Evolutionary conservation across 2,329 filamentous ascomycete genomes (phyloP).

Genomic region (Botryotinia calthae): DNA sequence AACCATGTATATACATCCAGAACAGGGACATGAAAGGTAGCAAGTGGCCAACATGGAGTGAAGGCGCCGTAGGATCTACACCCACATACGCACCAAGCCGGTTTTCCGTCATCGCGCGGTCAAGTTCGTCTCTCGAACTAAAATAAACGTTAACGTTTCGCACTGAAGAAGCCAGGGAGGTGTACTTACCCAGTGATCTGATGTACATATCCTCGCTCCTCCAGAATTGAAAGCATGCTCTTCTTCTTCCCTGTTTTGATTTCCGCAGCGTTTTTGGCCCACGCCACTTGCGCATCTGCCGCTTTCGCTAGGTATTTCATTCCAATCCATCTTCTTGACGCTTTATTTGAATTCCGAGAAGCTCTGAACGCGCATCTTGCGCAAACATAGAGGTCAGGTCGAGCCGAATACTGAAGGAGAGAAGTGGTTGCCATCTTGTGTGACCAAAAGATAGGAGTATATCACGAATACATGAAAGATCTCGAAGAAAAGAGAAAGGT

Average conservation of each 20-base stretch:
- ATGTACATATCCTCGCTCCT: conserved; percentile 72
- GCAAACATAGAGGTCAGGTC: conserved; percentile 34
- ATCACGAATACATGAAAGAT: neutral
- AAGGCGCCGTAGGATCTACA: conserved; percentile 77
- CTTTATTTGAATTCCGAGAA: conserved; percentile 18
- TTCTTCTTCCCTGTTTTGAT: conserved; percentile 51
- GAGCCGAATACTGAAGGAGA: conserved; percentile 31
- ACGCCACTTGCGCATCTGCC: conserved; percentile 41
- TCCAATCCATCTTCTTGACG: conserved; percentile 33
- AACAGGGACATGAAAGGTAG: conserved; percentile 80
- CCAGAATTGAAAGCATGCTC: conserved; percentile 61
- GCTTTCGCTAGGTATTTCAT: conserved; percentile 40
- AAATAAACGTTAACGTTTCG: conserved; percentile 23
- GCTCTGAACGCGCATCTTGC: conserved; percentile 35
- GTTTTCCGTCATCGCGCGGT: conserved; percentile 61
- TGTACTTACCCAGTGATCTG: conserved; percentile 66
- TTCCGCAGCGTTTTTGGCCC: conserved; percentile 47
- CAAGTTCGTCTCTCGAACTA: conserved; percentile 50
- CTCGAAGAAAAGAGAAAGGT: neutral
- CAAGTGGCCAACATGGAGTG: conserved; percentile 77
- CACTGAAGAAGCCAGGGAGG: conserved; percentile 4
- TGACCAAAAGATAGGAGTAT: neutral
- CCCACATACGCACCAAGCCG: conserved; percentile 75
- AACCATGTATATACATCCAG: conserved; percentile 78
- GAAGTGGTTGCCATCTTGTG: conserved; percentile 35